Percentiles rank a stretch among this genome's conserved stretches.
phyloP scores from a whole-genome alignment of 768 basidiomycete species.

The Imleria badia region DNA sequence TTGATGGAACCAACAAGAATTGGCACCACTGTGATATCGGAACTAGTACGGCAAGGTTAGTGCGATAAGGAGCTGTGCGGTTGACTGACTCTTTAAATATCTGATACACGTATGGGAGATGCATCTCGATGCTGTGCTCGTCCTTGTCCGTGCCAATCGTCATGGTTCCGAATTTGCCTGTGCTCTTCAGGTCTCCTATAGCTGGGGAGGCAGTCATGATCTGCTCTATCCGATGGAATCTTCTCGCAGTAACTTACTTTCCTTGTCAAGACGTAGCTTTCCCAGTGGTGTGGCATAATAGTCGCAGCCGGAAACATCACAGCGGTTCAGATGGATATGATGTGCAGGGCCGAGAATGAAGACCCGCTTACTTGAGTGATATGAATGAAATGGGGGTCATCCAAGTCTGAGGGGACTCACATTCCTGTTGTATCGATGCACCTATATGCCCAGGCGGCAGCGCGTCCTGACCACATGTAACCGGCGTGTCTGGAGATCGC shows the following conservation, averaged over 20 bases:
- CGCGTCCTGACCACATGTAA: constrained; percentile 89
- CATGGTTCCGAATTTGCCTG: constrained; percentile 64
- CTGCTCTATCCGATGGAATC: not conserved
- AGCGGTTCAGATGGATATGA: constrained; percentile 82
- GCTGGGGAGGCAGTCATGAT: constrained; percentile 14
- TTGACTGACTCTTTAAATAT: constrained; percentile 70
- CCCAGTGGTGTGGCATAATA: constrained; percentile 87
- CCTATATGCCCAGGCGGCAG: constrained; percentile 97
- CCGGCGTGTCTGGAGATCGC: constrained; percentile 78
- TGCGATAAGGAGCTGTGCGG: not conserved
- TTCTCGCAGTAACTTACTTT: constrained; percentile 52
- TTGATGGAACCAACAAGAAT: constrained; percentile 84
- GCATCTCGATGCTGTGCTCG: constrained; percentile 98
- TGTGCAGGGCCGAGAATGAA: constrained; percentile 97
- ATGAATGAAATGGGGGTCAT: constrained; percentile 4
- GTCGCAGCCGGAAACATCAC: constrained; percentile 79
- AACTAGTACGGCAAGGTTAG: constrained; percentile 37
- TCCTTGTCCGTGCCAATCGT: constrained; percentile 72
- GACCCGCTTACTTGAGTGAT: constrained; percentile 69
- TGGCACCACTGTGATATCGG: constrained; percentile 82
- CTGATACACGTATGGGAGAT: constrained; percentile 87
- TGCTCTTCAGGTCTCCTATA: constrained; percentile 13
- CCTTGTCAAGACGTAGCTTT: constrained; percentile 70
- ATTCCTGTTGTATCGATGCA: constrained; percentile 78
- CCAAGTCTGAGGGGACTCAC: constrained; percentile 46